Evolutionary conservation across 2,329 filamentous ascomycete species (phyloP).

Genomic region (Xylaria sp.): DNA sequence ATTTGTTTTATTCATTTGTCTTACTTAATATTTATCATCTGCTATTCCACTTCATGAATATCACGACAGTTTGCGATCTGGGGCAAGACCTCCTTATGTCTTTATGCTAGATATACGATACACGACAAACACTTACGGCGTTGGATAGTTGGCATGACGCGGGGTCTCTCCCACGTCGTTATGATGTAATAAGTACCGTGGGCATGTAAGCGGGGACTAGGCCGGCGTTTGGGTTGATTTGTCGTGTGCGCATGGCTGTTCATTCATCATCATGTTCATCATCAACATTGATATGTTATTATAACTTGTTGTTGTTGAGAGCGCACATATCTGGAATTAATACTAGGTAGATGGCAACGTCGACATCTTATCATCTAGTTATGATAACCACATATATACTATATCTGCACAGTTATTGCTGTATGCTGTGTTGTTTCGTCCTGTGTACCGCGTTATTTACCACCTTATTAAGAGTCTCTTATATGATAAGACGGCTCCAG

Average conservation of each 20-base stretch:
- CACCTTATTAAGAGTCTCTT: neutral
- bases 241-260: neutral
- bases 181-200: conserved; percentile 22
- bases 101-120: conserved; percentile 22
- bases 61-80: conserved; percentile 4
- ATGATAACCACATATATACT: neutral
- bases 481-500: neutral
- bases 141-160: conserved; percentile 2
- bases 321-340: neutral
- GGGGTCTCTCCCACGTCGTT: neutral
- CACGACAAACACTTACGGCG: neutral
- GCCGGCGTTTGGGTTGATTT: conserved; percentile 1
- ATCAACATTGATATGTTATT: conserved; percentile 3
- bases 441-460: neutral
- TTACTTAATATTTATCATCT: neutral
- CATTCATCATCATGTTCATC: neutral
- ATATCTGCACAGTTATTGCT: neutral
- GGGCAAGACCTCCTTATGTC: conserved; percentile 2
- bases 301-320: neutral
- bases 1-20: neutral
- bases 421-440: neutral
- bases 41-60: conserved; percentile 11
- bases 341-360: neutral
- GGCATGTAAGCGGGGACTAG: conserved; percentile 1
- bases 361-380: neutral